phyloP scores from a whole-genome alignment of 495 filamentous ascomycete genomes.

The Xylaria cubensis region DNA sequence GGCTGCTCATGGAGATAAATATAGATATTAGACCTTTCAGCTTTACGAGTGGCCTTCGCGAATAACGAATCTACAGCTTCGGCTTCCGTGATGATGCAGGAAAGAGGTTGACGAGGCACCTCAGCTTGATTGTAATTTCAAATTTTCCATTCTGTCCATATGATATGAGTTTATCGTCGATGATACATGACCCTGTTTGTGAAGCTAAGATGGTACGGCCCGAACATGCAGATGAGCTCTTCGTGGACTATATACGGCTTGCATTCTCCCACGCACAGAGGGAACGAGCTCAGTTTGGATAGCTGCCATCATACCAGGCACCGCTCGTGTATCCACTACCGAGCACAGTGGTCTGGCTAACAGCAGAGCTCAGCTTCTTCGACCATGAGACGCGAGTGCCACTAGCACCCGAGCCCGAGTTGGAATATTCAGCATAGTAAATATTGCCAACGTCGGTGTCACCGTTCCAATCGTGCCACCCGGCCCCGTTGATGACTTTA shows the following conservation, averaged over 20 bases:
- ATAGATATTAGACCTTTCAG: not conserved
- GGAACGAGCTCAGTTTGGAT: slow-evolving; percentile 22
- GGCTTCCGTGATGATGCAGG: slow-evolving; percentile 9
- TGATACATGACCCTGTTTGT: not conserved
- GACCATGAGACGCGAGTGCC: slow-evolving; percentile 66
- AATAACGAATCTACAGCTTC: not conserved
- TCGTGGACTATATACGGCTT: not conserved
- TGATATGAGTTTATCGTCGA: not conserved
- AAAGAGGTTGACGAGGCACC: not conserved
- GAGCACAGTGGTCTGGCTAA: slow-evolving; percentile 57
- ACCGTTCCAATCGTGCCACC: slow-evolving; percentile 66
- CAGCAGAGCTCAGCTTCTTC: slow-evolving; percentile 50
- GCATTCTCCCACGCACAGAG: not conserved
- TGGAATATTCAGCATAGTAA: slow-evolving; percentile 64
- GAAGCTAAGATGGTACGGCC: not conserved
- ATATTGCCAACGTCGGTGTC: slow-evolving; percentile 60
- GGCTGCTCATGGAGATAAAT: not conserved
- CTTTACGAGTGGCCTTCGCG: not conserved
- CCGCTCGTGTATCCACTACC: slow-evolving; percentile 53
- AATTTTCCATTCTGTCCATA: not conserved
- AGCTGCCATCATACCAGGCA: slow-evolving; percentile 38
- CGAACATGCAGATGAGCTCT: not conserved
- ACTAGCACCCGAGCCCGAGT: slow-evolving; percentile 62
- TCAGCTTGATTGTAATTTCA: not conserved
- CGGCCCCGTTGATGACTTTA: slow-evolving; percentile 63